Evolutionary conservation across 202 grass and related monocot genomes (phyloP), one percentile per base, ranked within the genome.

Genomic region (Setaria viridis): DNA sequence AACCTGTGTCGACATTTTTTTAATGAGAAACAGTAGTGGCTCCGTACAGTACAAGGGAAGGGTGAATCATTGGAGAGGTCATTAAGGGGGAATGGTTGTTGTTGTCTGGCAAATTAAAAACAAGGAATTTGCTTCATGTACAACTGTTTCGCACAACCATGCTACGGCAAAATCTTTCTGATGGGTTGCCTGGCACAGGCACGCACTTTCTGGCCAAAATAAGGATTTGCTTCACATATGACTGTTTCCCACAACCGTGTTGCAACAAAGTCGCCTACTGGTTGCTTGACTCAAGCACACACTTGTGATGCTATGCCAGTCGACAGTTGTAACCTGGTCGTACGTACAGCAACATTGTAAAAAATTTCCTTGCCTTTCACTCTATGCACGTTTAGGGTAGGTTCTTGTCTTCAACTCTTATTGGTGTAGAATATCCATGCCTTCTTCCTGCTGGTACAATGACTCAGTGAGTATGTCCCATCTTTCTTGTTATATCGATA

Each of bases 401-500:
- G 37, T 39, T 39, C 37, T 39, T 39, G 37, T 39, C 37, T 39
- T 39, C 4, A 4, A 39, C 4, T 39, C 37, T 4, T 39, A 39
- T 39, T 39, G 37, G 37, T 39, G 37, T 43, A 2, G 74, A 80
- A 34, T 73, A 73, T 47, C 37, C 33, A 33, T 66, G 21, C 68
- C 17, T 80, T 80, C 47, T 50, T 71, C 55, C 66, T 60, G 57
- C 56, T 80, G 70, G 33, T 53, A 60, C 11, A 12, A 35, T 74
- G 37, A 78, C 13, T 78, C 6, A 10, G 20, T 34, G 48, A 77
- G 83, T 14, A 43, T 82, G 49, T 20, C 43, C n/a, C 15, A 68
- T 89, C 63, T 21, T 74, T 58, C 54, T 81, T 63, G 34, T 79
- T 42, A 55, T 85, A 67, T 53, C 3, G 13, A 71, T 45, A 71